phyloP scores from a whole-genome alignment of 2,329 filamentous ascomycete species.

The Beauveria scarabaeidicola region DNA sequence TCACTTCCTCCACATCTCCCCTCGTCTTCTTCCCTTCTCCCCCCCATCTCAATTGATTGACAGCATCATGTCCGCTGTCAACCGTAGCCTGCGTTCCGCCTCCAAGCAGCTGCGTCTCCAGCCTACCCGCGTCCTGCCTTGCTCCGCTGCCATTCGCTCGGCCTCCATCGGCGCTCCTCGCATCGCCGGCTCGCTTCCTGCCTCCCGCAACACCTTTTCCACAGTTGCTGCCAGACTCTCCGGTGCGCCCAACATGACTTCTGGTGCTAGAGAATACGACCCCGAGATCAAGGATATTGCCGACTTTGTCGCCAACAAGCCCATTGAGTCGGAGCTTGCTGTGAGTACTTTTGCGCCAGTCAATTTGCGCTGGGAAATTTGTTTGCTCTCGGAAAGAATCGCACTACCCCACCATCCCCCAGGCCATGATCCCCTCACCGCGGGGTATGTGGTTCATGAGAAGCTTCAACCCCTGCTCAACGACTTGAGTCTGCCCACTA shows the following conservation, averaged over 20 bases:
- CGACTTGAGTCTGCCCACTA: background rate
- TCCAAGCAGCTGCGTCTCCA: constrained; percentile 45
- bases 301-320: constrained; percentile 85
- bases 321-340: constrained; percentile 84
- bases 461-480: constrained; percentile 11
- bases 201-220: constrained; percentile 36
- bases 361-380: background rate
- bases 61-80: constrained; percentile 43
- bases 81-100: constrained; percentile 45
- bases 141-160: constrained; percentile 25
- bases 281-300: constrained; percentile 94
- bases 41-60: constrained; percentile 7
- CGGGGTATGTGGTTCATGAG: background rate
- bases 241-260: constrained; percentile 41
- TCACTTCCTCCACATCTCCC: background rate
- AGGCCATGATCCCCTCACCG: background rate
- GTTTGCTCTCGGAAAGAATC: background rate
- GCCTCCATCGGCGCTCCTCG: constrained; percentile 23
- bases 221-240: constrained; percentile 40
- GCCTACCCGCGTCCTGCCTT: constrained; percentile 28
- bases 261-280: constrained; percentile 61
- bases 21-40: background rate
- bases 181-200: constrained; percentile 25
- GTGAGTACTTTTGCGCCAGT: constrained; percentile 45
- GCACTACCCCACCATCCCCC: constrained; percentile 13